Conservation (phyloP, 2,329 filamentous ascomycete genomes). For the Zarea fungicola region DNA sequence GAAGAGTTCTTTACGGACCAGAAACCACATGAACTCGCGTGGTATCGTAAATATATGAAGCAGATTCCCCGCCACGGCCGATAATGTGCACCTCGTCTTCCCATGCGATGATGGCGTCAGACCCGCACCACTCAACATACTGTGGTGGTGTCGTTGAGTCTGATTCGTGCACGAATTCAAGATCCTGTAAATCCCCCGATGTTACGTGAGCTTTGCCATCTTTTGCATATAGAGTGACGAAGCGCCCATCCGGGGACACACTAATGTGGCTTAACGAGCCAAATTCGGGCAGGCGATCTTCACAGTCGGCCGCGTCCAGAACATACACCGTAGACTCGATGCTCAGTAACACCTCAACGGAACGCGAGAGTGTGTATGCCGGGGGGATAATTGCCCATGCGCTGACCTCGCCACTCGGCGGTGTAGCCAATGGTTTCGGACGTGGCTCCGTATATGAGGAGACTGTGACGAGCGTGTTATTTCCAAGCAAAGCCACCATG, state of each 20-base stretch:
- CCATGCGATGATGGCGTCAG: slow-evolving; percentile 93
- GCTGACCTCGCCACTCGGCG: slow-evolving; percentile 72
- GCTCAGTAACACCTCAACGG: slow-evolving; percentile 86
- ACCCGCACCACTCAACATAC: slow-evolving; percentile 93
- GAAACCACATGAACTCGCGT: slow-evolving; percentile 83
- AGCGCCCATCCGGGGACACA: slow-evolving; percentile 86
- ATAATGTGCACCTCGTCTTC: slow-evolving; percentile 96
- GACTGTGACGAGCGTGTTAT: slow-evolving; percentile 84
- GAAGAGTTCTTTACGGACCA: slow-evolving; percentile 45
- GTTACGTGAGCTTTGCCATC: slow-evolving; percentile 88
- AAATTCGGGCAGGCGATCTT: slow-evolving; percentile 85
- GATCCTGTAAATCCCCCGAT: slow-evolving; percentile 89
- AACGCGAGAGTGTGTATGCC: slow-evolving; percentile 80
- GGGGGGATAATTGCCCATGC: slow-evolving; percentile 90
- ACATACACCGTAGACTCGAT: slow-evolving; percentile 80
- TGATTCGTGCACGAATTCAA: slow-evolving; percentile 87
- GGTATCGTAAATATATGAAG: slow-evolving; percentile 81
- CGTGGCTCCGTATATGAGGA: slow-evolving; percentile 85
- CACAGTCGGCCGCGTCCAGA: slow-evolving; percentile 81
- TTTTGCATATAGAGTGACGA: slow-evolving; percentile 79
- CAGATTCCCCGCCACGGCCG: slow-evolving; percentile 72
- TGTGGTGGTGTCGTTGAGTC: slow-evolving; percentile 78
- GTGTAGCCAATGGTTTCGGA: slow-evolving; percentile 71
- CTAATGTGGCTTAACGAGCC: slow-evolving; percentile 88
- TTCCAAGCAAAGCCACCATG: slow-evolving; percentile 86